These are phyloP conservation scores for Epichloe gansuensis DNA, from an alignment of 2,329 filamentous ascomycete genomes.

Conservation along the genomic window DNA sequence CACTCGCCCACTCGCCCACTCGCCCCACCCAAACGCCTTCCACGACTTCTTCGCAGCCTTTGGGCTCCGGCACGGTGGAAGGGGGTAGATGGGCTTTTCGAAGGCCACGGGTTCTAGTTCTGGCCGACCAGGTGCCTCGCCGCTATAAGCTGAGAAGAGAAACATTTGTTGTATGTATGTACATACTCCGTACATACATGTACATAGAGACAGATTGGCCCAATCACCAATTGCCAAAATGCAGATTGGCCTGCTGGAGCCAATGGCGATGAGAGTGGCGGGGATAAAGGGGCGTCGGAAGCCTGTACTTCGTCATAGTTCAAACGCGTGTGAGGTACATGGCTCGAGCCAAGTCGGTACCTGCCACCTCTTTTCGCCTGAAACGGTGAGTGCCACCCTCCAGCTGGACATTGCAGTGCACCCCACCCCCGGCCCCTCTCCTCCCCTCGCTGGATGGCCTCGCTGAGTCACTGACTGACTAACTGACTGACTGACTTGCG, in stretches of 20 bases:
- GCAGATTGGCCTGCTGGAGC: neutral
- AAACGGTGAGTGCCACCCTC: neutral
- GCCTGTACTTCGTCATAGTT: slow-evolving; percentile 1
- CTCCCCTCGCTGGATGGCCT: neutral
- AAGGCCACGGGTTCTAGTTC: too few relatives aligned
- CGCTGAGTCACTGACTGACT: too few relatives aligned
- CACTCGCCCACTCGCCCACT: too few relatives aligned
- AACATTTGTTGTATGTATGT: too few relatives aligned
- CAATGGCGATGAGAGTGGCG: neutral
- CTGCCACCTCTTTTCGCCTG: neutral
- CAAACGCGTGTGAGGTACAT: neutral
- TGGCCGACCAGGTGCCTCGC: neutral
- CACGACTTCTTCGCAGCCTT: too few relatives aligned
- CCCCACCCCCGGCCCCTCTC: neutral
- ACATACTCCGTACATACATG: too few relatives aligned
- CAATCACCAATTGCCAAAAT: slow-evolving; percentile 1
- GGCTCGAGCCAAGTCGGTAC: neutral
- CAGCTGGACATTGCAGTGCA: neutral
- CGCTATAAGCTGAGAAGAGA: neutral
- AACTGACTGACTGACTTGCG: neutral
- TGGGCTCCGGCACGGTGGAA: too few relatives aligned
- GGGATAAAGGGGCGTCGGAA: neutral
- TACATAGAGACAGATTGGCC: neutral
- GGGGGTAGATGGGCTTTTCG: neutral
- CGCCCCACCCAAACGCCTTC: too few relatives aligned